Evolutionary conservation across 352 stramenopile species (phyloP), one percentile per base, ranked within the genome.

Genomic region (Hyaloperonospora brassicae): DNA sequence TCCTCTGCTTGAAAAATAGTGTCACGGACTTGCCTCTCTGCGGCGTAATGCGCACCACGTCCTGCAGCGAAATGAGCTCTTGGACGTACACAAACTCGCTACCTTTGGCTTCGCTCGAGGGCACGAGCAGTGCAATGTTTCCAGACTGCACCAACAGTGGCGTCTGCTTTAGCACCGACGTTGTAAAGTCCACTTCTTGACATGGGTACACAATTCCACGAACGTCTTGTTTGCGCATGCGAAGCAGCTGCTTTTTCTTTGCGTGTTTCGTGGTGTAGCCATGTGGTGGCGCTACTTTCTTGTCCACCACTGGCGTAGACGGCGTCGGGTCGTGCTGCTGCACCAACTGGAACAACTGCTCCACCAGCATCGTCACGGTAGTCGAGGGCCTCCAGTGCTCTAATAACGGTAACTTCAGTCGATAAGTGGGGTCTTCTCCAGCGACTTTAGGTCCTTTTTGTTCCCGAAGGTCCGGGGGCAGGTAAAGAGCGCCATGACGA

Each of bases 21-120:
- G 78, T 91, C 55, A 91, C 47, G 21, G 81, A 89, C 57, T 87
- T 89, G 57, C 79, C 73, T 49, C 67, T 60, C 47, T 89, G 79
- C 9, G 81, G 81, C 1, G 81, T 89, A 63, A 91, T 87, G 12
- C 81, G 78, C 13, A 81, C 68, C 36, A 91, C 69, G 25, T 89
- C 75, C 17, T 72, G 73, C 14, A 91, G 63, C 10, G 67, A 66
- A 27, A 91, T 84, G 24, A 89, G 51, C 27, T 87, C 75, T 34
- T 68, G 59, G 27, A 91, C 75, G 56, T 79, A 80, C 36, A 89
- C 59, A 43, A 73, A 79, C 11, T 76, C 66, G 14, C 75, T 62
- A 45, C 75, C 56, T 27, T 64, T 59, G 5, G 30, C 42, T 21
- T 59, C 54, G 40, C 50, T 65, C 4, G 62, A 64, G 14, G 59